Evolutionary conservation across 1,284 basidiomycete species (phyloP), one percentile per base, ranked within the genome.

Genomic region (Pterulicium gracile): DNA sequence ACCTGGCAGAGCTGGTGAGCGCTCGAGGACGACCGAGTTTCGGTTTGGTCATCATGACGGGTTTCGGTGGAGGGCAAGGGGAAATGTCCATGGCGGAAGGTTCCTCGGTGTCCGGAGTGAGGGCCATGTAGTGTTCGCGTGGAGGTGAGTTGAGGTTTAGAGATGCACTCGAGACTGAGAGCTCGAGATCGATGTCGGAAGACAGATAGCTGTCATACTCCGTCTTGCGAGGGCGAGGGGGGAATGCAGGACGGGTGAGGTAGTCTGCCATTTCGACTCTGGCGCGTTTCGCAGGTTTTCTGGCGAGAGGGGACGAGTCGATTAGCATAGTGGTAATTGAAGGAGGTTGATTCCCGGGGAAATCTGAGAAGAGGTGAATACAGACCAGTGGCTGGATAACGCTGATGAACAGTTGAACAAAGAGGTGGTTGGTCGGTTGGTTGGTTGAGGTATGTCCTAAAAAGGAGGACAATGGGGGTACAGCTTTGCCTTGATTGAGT

Each of bases 21-120:
- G 77, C 77, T 43, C 78, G 72, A 2, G 78, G 77, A 22, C 80
- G 73, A 35, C 57, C 57, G 14, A 59, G 55, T n/a, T 10, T 32
- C 21, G 56, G 57, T 43, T 56, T 61, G 43, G 50, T 52, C 24
- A 55, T 57, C 12, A 52, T 41, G 35, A 53, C 43, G 20, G 61
- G 54, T 51, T 61, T 63, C 45, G 60, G 47, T 42, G 64, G 49
- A 24, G 73, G 81, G 13, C 71, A 73, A 12, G 86, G 86, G 3
- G 86, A 88, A 40, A 88, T 81, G 56, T 88, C 85, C 85, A 88
- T 88, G 3, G 81, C 73, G 51, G 77, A 69, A 35, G 68, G 65
- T 50, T 63, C 68, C 47, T 67, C 69, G 49, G 60, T 62, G 27
- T 77, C 72, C 24, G 69, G 62, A 22, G 69, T 55, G 47, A 80